These are phyloP conservation scores for Xylaria scruposa DNA, from an alignment of 495 filamentous ascomycete genomes.

Conservation along the genomic window DNA sequence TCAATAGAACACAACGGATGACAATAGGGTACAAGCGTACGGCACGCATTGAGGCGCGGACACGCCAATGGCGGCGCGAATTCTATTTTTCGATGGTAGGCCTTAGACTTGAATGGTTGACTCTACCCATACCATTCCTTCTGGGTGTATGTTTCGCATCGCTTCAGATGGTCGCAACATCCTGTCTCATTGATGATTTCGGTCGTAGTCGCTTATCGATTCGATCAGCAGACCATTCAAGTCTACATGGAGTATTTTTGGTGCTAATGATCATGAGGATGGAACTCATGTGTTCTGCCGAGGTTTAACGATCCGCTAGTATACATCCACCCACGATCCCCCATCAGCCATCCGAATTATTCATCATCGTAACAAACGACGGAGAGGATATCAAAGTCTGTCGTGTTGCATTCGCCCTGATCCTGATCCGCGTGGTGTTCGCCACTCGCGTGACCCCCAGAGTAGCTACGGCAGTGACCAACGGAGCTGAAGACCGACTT, in stretches of 20 bases:
- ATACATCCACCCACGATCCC: background rate
- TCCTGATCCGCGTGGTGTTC: background rate
- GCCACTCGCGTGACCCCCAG: conserved; percentile 21
- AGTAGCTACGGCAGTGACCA: conserved; percentile 17
- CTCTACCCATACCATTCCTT: background rate
- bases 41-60: background rate
- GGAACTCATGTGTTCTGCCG: background rate
- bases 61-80: background rate
- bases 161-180: background rate
- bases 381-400: conserved; percentile 24
- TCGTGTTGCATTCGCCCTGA: conserved; percentile 24
- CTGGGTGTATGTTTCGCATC: background rate
- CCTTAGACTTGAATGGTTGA: background rate
- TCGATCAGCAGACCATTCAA: background rate
- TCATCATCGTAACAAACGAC: conserved; percentile 30
- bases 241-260: background rate
- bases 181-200: background rate
- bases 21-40: background rate
- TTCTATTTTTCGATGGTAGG: background rate
- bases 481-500: conserved; percentile 25
- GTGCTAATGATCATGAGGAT: background rate
- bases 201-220: background rate
- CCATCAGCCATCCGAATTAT: background rate
- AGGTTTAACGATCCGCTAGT: background rate
- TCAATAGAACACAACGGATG: background rate